Conservation (phyloP, 352 stramenopile genomes). For the Phytophthora brassicae region DNA sequence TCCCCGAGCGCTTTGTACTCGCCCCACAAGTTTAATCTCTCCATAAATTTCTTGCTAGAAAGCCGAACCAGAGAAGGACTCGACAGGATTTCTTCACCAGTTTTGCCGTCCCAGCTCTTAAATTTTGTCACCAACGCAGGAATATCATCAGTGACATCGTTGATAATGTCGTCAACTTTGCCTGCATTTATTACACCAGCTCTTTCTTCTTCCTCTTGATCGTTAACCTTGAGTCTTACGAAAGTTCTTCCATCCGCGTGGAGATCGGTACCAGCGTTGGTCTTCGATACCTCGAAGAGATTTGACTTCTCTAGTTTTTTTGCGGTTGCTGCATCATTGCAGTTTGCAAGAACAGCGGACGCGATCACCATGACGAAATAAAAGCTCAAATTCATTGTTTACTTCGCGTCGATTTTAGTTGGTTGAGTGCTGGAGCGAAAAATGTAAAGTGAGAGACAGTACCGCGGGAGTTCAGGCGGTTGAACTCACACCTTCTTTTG, state of each 20-base stretch:
- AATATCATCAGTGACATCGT: slow-evolving; percentile 4
- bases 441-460: slow-evolving; percentile 1
- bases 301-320: not conserved
- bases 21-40: slow-evolving; percentile 7
- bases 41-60: slow-evolving; percentile 1
- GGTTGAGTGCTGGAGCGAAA: not conserved
- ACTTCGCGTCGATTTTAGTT: too few relatives aligned
- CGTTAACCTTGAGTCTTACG: not conserved
- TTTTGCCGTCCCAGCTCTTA: not conserved
- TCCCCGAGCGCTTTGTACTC: not conserved
- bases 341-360: not conserved
- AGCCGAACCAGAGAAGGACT: not conserved
- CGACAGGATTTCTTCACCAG: not conserved
- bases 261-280: not conserved
- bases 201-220: slow-evolving; percentile 7
- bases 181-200: not conserved
- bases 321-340: not conserved
- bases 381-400: slow-evolving; percentile 5
- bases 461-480: too few relatives aligned
- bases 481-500: too few relatives aligned
- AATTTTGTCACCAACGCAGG: slow-evolving; percentile 4
- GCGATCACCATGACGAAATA: not conserved
- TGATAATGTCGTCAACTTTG: slow-evolving; percentile 10
- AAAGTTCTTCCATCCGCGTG: not conserved
- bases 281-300: not conserved